Percentiles rank a stretch among this genome's conserved stretches.
Evolutionary conservation across 73 alveolate genomes (phyloP).

Genomic region (Blepharisma japonicum): DNA sequence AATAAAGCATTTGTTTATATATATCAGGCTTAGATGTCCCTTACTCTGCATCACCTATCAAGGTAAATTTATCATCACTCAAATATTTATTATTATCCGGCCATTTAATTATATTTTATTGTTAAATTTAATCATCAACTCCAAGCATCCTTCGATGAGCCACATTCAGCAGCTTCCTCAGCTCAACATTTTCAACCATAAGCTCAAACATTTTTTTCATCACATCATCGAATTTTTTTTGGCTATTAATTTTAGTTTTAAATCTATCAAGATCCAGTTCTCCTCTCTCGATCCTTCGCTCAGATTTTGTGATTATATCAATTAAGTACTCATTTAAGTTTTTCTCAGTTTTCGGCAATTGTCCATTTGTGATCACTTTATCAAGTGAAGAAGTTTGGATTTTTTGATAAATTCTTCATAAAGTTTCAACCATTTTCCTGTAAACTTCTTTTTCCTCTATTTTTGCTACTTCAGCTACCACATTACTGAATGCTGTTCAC

Average conservation of each 20-base stretch:
- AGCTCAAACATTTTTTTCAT: conserved; percentile 1
- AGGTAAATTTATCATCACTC: no score
- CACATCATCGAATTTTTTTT: neutral
- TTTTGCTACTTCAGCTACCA: neutral
- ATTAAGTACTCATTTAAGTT: neutral
- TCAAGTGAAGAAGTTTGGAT: neutral
- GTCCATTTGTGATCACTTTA: neutral
- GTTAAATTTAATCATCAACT: no score
- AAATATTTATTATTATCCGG: no score
- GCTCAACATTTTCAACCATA: conserved; percentile 3
- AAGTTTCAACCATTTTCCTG: neutral
- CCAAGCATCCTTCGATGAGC: no score
- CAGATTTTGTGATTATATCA: neutral
- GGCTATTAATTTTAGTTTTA: neutral
- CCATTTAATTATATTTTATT: no score
- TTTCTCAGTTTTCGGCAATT: neutral
- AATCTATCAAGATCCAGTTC: neutral
- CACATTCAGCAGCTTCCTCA: neutral
- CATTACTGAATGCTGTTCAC: neutral
- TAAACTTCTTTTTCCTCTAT: neutral
- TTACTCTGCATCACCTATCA: no score
- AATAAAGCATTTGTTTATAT: no score
- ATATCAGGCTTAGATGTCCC: no score
- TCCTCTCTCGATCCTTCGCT: neutral
- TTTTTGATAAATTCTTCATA: neutral